Conservation (phyloP, 1,284 basidiomycete genomes). For the Coniophora puteana region DNA sequence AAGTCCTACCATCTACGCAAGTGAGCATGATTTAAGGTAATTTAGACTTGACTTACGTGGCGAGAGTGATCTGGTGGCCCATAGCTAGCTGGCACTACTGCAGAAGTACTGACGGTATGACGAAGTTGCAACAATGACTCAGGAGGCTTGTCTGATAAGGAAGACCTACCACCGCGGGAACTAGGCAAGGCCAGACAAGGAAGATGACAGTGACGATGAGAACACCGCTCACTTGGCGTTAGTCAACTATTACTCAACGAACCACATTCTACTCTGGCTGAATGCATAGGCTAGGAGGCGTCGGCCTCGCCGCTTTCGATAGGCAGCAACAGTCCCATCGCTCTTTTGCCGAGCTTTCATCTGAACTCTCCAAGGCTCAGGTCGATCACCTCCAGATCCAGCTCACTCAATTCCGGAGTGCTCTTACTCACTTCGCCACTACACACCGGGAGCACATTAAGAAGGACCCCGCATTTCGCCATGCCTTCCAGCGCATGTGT, state of each 20-base stretch:
- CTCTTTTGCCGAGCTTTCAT: conserved; percentile 80
- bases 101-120: no score
- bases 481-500: conserved; percentile 97
- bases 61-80: conserved; percentile 82
- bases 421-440: conserved; percentile 79
- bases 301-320: conserved; percentile 74
- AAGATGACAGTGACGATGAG: no score
- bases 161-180: no score
- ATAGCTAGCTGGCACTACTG: no score
- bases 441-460: conserved; percentile 85
- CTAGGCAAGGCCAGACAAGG: no score
- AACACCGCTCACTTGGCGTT: no score
- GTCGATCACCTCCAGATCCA: conserved; percentile 79
- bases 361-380: conserved; percentile 74
- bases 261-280: no score
- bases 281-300: conserved; percentile 72
- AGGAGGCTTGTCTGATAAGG: no score
- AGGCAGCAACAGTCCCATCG: conserved; percentile 67
- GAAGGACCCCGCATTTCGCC: conserved; percentile 83
- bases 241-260: no score
- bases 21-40: conserved; percentile 5
- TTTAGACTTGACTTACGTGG: conserved; percentile 48
- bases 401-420: conserved; percentile 80
- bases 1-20: conserved; percentile 39
- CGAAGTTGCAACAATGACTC: no score